Evolutionary conservation across 2,329 filamentous ascomycete genomes (phyloP).

Genomic region (Rhynchosporium agropyri): DNA sequence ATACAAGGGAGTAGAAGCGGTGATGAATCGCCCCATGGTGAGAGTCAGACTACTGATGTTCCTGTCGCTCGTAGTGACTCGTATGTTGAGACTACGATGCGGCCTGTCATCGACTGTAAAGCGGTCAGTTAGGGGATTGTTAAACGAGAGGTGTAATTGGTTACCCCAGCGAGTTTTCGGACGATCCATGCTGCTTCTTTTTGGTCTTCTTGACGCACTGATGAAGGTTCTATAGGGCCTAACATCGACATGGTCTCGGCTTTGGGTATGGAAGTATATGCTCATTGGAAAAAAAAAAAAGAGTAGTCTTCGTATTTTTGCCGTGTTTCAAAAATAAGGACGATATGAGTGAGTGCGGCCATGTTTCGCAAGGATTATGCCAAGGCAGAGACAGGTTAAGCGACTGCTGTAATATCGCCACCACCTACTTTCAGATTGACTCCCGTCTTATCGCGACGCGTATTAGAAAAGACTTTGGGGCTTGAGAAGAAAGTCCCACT

Average conservation of each 20-base stretch:
- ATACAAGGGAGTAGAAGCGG: conserved; percentile 26
- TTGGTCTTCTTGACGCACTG: conserved; percentile 23
- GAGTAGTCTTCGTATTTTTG: background rate
- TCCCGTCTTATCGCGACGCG: too few relatives aligned
- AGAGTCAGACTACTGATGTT: conserved; percentile 26
- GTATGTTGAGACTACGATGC: conserved; percentile 24
- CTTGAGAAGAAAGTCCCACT: too few relatives aligned
- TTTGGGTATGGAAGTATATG: too few relatives aligned
- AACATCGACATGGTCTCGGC: conserved; percentile 21
- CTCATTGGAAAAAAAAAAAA: too few relatives aligned
- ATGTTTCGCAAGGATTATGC: conserved; percentile 11
- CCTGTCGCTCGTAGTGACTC: conserved; percentile 26
- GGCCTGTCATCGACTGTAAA: conserved; percentile 25
- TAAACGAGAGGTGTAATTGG: background rate
- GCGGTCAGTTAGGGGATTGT: conserved; percentile 15
- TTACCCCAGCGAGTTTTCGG: conserved; percentile 27
- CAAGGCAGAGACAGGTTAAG: conserved; percentile 3
- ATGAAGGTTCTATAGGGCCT: conserved; percentile 26
- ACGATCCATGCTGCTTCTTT: conserved; percentile 29
- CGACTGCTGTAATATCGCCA: background rate
- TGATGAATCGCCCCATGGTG: conserved; percentile 27
- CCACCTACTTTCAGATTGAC: background rate
- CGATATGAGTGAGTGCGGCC: background rate
- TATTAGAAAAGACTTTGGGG: too few relatives aligned
- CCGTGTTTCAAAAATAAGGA: too few relatives aligned